These are phyloP conservation scores for Sporisorium exsertum DNA, from an alignment of 1,284 basidiomycete genomes.

Conservation along the genomic window DNA sequence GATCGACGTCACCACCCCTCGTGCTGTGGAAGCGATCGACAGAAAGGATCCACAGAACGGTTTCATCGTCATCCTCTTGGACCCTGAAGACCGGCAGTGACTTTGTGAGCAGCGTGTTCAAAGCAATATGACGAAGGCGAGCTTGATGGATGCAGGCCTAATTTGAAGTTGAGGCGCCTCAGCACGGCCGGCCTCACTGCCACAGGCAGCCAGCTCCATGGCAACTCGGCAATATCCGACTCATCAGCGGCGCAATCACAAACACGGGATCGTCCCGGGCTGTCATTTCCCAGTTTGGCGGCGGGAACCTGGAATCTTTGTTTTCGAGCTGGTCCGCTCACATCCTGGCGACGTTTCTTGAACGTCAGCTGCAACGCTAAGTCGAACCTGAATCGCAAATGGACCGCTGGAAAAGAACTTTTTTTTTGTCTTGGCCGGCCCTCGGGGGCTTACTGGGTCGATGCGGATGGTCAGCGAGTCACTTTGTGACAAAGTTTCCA, in stretches of 20 bases:
- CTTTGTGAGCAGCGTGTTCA: background rate
- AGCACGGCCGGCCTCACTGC: background rate
- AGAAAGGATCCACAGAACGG: background rate
- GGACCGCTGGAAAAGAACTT: slow-evolving; percentile 7
- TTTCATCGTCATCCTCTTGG: background rate
- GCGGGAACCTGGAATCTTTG: background rate
- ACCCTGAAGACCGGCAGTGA: background rate
- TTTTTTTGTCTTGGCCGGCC: background rate
- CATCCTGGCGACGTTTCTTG: background rate
- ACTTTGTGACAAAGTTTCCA: too few species aligned
- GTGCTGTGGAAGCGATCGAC: slow-evolving; percentile 11
- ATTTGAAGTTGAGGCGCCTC: background rate
- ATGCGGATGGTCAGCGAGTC: too few species aligned
- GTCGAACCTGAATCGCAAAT: background rate
- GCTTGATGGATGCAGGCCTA: background rate
- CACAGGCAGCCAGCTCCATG: background rate
- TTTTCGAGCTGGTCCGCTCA: too few species aligned
- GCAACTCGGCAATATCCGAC: too few species aligned
- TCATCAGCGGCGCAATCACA: background rate
- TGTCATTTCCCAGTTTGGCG: background rate
- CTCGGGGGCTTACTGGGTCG: background rate
- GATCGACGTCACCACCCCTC: background rate
- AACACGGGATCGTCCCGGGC: background rate
- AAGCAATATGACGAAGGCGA: slow-evolving; percentile 9
- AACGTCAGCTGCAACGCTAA: background rate